A percentile compares a stretch with the other conserved stretches of the same genome.
phyloP scores from a whole-genome alignment of 148 eudicot species.

The Camellia granthamiana region DNA sequence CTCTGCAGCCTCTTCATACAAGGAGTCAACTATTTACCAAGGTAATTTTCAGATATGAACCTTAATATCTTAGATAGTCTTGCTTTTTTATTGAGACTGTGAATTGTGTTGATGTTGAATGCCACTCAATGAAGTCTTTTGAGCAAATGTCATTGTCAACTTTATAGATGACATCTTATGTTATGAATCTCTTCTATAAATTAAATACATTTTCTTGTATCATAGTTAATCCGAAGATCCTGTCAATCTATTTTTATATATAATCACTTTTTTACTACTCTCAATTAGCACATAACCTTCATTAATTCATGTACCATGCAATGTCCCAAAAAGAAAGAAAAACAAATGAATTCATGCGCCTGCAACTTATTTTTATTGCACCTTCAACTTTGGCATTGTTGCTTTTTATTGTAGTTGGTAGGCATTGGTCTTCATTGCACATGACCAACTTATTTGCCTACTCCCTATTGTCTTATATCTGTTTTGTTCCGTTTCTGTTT shows the following conservation, averaged over 20 bases:
- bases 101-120: background rate
- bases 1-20: conserved; percentile 78
- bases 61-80: background rate
- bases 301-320: background rate
- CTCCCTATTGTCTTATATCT: background rate
- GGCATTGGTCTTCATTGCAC: background rate
- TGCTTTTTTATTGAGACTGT: background rate
- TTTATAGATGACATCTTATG: background rate
- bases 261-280: background rate
- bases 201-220: background rate
- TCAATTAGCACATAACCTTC: background rate
- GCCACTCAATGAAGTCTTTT: background rate
- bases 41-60: conserved; percentile 40
- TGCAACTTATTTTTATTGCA: too few species aligned
- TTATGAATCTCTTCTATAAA: background rate
- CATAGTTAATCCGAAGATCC: background rate
- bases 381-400: background rate
- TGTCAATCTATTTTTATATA: background rate
- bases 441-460: background rate
- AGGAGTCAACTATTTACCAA: conserved; percentile 82
- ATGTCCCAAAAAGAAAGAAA: background rate
- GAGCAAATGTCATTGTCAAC: background rate
- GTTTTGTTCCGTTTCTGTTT: background rate
- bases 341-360: background rate
- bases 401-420: background rate